phyloP scores from a whole-genome alignment of 345 rosid genomes.

The Arabis hirsuta region DNA sequence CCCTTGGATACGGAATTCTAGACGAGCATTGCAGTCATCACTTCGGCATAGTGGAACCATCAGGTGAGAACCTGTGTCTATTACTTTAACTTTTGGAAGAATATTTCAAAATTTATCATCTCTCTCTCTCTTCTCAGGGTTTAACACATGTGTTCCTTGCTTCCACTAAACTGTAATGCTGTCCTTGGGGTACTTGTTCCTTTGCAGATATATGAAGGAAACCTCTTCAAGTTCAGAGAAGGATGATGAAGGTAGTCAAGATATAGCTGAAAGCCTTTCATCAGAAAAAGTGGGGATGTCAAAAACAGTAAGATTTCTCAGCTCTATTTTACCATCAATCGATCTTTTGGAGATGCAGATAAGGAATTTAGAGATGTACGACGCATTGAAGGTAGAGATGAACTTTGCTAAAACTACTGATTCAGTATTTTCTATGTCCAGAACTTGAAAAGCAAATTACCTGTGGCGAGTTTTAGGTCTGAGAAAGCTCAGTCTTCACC shows the following conservation, averaged over 20 bases:
- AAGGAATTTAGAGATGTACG: constrained; percentile 12
- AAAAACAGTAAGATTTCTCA: constrained; percentile 53
- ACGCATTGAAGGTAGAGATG: constrained; percentile 22
- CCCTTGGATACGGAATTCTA: constrained; percentile 93
- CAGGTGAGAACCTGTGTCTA: constrained; percentile 49
- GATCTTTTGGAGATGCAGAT: constrained; percentile 5
- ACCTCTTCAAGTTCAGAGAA: constrained; percentile 52
- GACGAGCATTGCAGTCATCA: constrained; percentile 86
- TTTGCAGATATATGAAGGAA: constrained; percentile 59
- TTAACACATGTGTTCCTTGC: constrained; percentile 20
- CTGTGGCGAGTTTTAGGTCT: constrained; percentile 41
- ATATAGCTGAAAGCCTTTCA: constrained; percentile 53
- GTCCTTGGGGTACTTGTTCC: constrained; percentile 29
- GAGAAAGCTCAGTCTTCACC: constrained; percentile 52
- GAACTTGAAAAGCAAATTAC: constrained; percentile 40
- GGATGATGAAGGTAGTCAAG: constrained; percentile 59
- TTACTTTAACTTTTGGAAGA: constrained; percentile 1
- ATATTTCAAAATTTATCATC: neutral
- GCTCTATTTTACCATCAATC: neutral
- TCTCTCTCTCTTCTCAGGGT: neutral
- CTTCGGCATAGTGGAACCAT: constrained; percentile 79
- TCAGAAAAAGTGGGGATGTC: constrained; percentile 53
- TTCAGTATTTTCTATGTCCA: constrained; percentile 22
- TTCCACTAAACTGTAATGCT: constrained; percentile 9
- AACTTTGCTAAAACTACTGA: constrained; percentile 36